Percentiles rank a stretch among this genome's conserved stretches.
Conservation (phyloP, 768 basidiomycete genomes). For the Leccinum arenicola region DNA sequence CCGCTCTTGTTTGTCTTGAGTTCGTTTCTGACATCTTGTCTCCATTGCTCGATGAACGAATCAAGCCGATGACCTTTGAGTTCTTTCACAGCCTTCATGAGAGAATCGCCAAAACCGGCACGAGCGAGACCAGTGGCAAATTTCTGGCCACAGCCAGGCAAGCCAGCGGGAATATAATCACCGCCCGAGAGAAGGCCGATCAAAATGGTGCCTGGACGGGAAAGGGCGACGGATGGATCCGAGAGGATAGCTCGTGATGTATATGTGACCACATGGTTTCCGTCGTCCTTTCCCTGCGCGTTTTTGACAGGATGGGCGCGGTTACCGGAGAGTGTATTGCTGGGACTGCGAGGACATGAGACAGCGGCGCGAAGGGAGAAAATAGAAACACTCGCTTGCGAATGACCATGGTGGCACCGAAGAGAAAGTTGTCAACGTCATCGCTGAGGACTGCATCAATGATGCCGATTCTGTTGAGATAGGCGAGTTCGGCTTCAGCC, state of each 20-base stretch:
- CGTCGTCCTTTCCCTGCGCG: constrained; percentile 66
- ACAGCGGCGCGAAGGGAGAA: background rate
- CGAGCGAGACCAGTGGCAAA: constrained; percentile 78
- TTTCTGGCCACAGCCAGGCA: constrained; percentile 62
- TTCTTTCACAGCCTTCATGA: constrained; percentile 57
- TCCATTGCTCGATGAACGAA: constrained; percentile 61
- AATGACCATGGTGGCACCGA: constrained; percentile 80
- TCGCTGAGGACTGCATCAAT: constrained; percentile 91
- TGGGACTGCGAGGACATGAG: constrained; percentile 45
- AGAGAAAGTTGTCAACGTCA: constrained; percentile 90
- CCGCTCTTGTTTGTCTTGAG: constrained; percentile 67
- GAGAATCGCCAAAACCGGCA: constrained; percentile 74
- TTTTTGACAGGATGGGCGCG: constrained; percentile 60
- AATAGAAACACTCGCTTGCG: constrained; percentile 58
- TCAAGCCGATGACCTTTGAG: constrained; percentile 44
- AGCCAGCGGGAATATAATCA: constrained; percentile 78
- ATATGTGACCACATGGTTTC: constrained; percentile 57
- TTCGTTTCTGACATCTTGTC: constrained; percentile 57
- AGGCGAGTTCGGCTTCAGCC: constrained; percentile 91
- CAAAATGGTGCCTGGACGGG: constrained; percentile 66
- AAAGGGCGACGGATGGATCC: constrained; percentile 50
- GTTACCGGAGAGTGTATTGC: constrained; percentile 72
- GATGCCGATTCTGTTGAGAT: constrained; percentile 74
- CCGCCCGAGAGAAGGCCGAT: constrained; percentile 87
- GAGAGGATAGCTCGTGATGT: constrained; percentile 38